Evolutionary conservation across 345 rosid genomes (phyloP), one percentile per base, ranked within the genome.

Genomic region (Melaleuca quinquenervia): DNA sequence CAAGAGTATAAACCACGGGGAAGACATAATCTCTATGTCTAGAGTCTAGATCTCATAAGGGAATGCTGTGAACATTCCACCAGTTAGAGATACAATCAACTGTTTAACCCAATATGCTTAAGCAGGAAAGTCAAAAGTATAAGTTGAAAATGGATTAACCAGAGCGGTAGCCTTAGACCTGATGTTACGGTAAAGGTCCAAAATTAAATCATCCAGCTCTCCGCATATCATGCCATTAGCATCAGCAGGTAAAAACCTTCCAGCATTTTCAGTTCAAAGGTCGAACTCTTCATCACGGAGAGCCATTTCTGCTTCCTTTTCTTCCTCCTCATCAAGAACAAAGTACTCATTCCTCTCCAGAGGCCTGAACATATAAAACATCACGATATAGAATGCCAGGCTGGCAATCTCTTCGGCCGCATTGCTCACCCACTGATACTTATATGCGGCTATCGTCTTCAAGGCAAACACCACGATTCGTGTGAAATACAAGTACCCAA

Each of bases 281-380:
- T 97, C 99, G 45, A 96, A 97, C 88, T 94, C 98, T 86, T 96
- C 98, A 27, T 96, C 98, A 84, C 91, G 92, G 24, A 96, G 93
- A 4, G 99, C 98, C 87, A 93, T 50, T 85, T 96, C 98, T 7
- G 99, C 99, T 87, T 97, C 98, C 90, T 96, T 98, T 87, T 97
- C 99, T 84, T 95, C 99, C 88, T 96, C 98, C 82, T 94, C 99
- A 58, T 94, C 98, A 82, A 97, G 89, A 86, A 87, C 93, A 90
- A 97, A 94, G 89, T 94, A 96, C 87, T 96, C 98, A 70, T 97
- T 97, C 92, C 88, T 97, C 93, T 94, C 99, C 86, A 90, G 91
- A 0, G 99, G 99, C 95, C 97, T 93, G 87, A 97, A 97, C 98
- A 96, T 95, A 86, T 94, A 91, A 88, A 97, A 97, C 92, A 97